Conservation (phyloP, 2,329 filamentous ascomycete genomes). For the Fusarium sp. region DNA sequence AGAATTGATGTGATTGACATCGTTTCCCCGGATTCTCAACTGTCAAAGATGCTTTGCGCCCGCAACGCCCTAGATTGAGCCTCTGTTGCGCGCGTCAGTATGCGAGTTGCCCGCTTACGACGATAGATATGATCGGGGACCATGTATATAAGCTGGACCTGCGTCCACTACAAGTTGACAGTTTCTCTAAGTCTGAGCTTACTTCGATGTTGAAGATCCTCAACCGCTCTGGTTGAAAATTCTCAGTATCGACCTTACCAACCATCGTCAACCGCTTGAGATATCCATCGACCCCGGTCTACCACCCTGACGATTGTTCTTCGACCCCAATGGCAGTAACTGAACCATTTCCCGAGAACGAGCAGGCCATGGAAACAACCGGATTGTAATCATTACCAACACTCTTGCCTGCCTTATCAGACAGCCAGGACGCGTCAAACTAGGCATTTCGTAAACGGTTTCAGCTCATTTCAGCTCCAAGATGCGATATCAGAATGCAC, state of each 20-base stretch:
- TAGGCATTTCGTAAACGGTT: constrained; percentile 1
- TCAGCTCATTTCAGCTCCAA: constrained; percentile 13
- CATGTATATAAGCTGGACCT: constrained; percentile 45
- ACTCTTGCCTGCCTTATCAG: constrained; percentile 21
- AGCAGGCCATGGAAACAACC: neutral
- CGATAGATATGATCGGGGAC: constrained; percentile 26
- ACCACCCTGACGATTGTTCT: neutral
- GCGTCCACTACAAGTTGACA: constrained; percentile 14
- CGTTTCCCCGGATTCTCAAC: constrained; percentile 29
- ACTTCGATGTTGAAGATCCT: constrained; percentile 13
- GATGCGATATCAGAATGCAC: constrained; percentile 9
- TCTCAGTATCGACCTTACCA: neutral
- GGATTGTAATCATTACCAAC: neutral
- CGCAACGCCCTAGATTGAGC: constrained; percentile 45
- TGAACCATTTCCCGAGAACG: neutral
- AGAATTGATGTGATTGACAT: constrained; percentile 8
- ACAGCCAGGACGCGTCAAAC: neutral
- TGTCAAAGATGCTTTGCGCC: constrained; percentile 42
- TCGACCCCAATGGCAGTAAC: neutral
- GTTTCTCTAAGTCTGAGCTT: constrained; percentile 23
- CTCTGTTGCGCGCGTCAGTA: constrained; percentile 47
- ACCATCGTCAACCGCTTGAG: neutral
- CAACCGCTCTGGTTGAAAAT: neutral
- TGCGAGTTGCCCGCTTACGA: constrained; percentile 45
- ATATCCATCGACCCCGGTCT: neutral